Conservation (phyloP, 2,329 filamentous ascomycete species). For the Alternaria triticimaculans region DNA sequence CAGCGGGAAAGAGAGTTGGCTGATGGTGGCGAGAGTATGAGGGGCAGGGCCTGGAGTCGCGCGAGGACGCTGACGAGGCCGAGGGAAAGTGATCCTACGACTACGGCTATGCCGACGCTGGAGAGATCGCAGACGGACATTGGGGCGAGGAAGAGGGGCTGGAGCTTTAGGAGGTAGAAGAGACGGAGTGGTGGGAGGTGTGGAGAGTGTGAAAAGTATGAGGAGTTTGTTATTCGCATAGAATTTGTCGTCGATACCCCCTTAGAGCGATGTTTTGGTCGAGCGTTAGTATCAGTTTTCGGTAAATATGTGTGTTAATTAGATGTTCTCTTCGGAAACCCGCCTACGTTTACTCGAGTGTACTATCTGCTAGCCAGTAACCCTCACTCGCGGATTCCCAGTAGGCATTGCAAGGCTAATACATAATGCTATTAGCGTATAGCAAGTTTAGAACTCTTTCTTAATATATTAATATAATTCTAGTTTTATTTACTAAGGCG, state of each 20-base stretch:
- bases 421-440: neutral
- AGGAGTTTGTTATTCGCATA: neutral
- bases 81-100: neutral
- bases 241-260: neutral
- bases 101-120: neutral
- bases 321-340: neutral
- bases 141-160: slow-evolving; percentile 16
- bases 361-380: neutral
- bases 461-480: too few species aligned
- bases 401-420: too few species aligned
- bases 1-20: slow-evolving; percentile 16
- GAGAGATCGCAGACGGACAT: slow-evolving; percentile 17
- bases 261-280: neutral
- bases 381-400: neutral
- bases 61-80: slow-evolving; percentile 30
- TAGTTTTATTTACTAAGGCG: too few species aligned
- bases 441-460: neutral
- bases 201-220: neutral
- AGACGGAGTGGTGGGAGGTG: too few species aligned
- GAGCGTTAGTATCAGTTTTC: neutral
- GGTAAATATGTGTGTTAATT: neutral
- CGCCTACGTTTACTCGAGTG: too few species aligned
- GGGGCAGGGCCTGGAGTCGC: slow-evolving; percentile 28
- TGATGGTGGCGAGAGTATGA: slow-evolving; percentile 26
- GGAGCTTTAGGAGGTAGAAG: slow-evolving; percentile 24